These are phyloP conservation scores for Penicillium corylophilum DNA, from an alignment of 2,329 filamentous ascomycete species.

Conservation along the genomic window DNA sequence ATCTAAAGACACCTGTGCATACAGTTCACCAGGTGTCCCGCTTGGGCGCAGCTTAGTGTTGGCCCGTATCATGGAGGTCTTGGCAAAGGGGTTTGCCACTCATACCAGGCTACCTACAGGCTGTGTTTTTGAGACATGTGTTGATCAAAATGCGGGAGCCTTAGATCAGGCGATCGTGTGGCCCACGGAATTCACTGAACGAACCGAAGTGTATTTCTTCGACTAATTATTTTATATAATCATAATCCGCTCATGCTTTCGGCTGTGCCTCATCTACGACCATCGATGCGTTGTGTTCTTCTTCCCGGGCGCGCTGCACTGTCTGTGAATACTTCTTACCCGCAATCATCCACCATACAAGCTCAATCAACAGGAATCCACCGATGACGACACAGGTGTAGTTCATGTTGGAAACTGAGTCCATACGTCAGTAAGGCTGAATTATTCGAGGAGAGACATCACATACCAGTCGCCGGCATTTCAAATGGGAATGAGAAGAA, in stretches of 20 bases:
- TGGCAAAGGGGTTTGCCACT: background rate
- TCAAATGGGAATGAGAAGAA: conserved; percentile 49
- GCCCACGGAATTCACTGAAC: background rate
- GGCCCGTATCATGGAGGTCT: background rate
- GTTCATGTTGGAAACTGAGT: conserved; percentile 45
- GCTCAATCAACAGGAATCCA: conserved; percentile 39
- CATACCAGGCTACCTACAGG: background rate
- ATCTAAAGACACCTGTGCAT: background rate
- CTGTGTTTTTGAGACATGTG: background rate
- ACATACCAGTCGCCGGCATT: conserved; percentile 35
- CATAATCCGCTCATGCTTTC: background rate
- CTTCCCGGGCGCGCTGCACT: conserved; percentile 51
- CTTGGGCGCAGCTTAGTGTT: background rate
- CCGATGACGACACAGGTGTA: conserved; percentile 52
- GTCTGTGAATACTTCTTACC: conserved; percentile 40
- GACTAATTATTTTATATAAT: background rate
- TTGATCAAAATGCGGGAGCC: background rate
- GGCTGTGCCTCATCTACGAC: conserved; percentile 7
- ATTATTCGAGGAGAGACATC: background rate
- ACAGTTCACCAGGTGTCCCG: background rate
- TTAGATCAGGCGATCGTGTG: background rate
- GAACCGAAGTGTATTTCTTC: background rate
- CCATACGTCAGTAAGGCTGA: background rate
- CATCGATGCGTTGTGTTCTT: conserved; percentile 51
- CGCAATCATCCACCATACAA: conserved; percentile 47